Evolutionary conservation across 805 yeast species (phyloP), one percentile per base, ranked within the genome.

Genomic region (Starmerella bacillaris): DNA sequence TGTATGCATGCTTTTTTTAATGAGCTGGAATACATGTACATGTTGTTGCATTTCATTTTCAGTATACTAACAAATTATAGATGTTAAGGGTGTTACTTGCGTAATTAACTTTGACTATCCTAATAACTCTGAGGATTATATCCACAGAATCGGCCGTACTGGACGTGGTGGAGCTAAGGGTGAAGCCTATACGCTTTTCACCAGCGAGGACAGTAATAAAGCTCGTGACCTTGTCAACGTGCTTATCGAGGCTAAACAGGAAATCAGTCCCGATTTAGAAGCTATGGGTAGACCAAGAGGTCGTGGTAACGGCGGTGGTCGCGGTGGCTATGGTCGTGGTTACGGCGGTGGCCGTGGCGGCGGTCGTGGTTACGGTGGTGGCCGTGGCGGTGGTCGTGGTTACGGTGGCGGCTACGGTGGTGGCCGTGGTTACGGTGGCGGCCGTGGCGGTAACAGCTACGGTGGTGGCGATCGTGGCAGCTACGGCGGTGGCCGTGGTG

Each of bases 151-250:
- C 55, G 98, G 98, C 61, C 84, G 95, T 72, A 84, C 98, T 46
- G 98, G 98, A 59, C 82, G 98, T 72, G 98, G 95, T 48, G 96
- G 96, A 59, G 74, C 83, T 43, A 67, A 68, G 43, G 98, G 98
- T 70, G 84, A 89, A 43, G 95, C 98, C 37, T 72, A 83, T 47
- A 80, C 96, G 6, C 72, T 86, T 59, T 89, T 89, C 70, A 82
- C 95, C 40, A 78, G 72, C 45, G 84, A 67, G 46, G 80, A 83
- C 67, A 65, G 80, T 50, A 72, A 77, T 63, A 70, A 83, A 60
- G 95, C 96, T 49, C 78, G 79, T 51, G 89, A 82, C 52, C 69
- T 89, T 55, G 70, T 86, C 51, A 75, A 78, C 51, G 84, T 89
- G 53, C 68, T 89, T 68, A 72, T 74, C 59, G 98, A 89, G 68